Evolutionary conservation across 225 moss, liverwort and hornwort genomes (phyloP).

Genomic region (Anthoceros angustus): DNA sequence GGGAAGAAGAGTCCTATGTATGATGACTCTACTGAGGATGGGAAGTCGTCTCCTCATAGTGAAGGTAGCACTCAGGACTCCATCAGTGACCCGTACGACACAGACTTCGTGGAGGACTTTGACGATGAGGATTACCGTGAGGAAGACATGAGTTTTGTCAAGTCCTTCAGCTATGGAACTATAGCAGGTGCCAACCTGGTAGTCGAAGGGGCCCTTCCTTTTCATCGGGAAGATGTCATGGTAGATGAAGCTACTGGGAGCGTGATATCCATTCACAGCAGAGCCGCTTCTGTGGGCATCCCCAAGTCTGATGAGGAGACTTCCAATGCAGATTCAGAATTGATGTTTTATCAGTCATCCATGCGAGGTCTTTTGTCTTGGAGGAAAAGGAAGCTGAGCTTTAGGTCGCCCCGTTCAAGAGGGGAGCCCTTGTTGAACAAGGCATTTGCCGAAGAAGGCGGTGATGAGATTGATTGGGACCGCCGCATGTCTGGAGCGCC

Average conservation of each 20-base stretch:
- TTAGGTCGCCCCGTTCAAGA: slow-evolving; percentile 70
- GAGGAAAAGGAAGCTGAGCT: slow-evolving; percentile 83
- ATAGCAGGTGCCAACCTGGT: slow-evolving; percentile 78
- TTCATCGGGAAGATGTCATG: slow-evolving; percentile 43
- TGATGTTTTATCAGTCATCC: slow-evolving; percentile 41
- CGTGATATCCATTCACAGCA: slow-evolving; percentile 49
- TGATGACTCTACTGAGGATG: slow-evolving; percentile 44
- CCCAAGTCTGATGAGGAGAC: slow-evolving; percentile 51
- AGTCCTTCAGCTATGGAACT: slow-evolving; percentile 89
- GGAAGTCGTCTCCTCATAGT: slow-evolving; percentile 67
- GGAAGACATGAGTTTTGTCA: slow-evolving; percentile 32
- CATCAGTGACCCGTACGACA: slow-evolving; percentile 52
- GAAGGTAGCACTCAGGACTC: slow-evolving; percentile 65
- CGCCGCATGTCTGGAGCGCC: slow-evolving; percentile 69
- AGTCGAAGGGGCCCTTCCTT: slow-evolving; percentile 82
- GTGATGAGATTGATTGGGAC: slow-evolving; percentile 99
- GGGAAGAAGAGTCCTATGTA: slow-evolving; percentile 22
- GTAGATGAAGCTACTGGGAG: slow-evolving; percentile 25
- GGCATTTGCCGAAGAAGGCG: slow-evolving; percentile 94
- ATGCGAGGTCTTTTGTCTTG: slow-evolving; percentile 60
- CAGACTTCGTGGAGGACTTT: slow-evolving; percentile 56
- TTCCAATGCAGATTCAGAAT: slow-evolving; percentile 28
- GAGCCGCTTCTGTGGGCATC: slow-evolving; percentile 36
- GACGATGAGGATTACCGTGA: slow-evolving; percentile 51
- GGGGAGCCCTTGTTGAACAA: slow-evolving; percentile 96